Base-by-base conservation (phyloP, 192 early-diverging fungal species). In the Geranomyces variabilis region DNA sequence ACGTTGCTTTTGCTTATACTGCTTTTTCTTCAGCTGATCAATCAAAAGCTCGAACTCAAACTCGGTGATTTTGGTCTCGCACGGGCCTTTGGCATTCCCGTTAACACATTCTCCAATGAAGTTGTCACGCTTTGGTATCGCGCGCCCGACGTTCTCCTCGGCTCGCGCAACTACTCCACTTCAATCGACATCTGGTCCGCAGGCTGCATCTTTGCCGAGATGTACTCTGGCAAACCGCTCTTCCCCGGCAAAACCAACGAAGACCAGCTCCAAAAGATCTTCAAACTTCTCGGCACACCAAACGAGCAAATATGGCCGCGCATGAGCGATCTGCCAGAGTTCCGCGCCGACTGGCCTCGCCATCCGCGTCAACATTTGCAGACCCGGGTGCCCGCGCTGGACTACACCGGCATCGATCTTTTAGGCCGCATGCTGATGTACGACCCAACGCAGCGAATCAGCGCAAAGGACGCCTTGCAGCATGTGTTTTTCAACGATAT, bases 121-220 rank as follows among this genome's bases (percentile, higher is more conserved):
- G 96, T 99, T 22, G 96, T 99, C 33, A 99, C 96, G 13, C 86
- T 99, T 43, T 99, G 96, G 96, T 99, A 99, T 75, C 88, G 96
- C 53, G 93, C 96, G 17, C 96, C 94, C 0, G 96, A 98, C 79
- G 94, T 98, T 29, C 84, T 99, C 14, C 84, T 99, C 34, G 96
- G 96, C 15, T 97, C 95, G 47, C 87, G 93, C 63, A 93, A 90
- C 74, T 99, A 99, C 81, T 89, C 90, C 19, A 97, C 92, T 10
- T 93, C 94, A 24, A 97, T 99, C 69, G 96, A 99, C 73, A 96
- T 99, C 31, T 99, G 96, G 96, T 94, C 93, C 33, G 92, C 91
- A 14, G 96, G 96, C 45, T 99, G 96, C 78, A 99, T 99, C 76
- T 95, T 99, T 93, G 96, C 96, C 21, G 91, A 86, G 63, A 81